Conservation (phyloP, 495 filamentous ascomycete species). For the Penicillium arizonense region DNA sequence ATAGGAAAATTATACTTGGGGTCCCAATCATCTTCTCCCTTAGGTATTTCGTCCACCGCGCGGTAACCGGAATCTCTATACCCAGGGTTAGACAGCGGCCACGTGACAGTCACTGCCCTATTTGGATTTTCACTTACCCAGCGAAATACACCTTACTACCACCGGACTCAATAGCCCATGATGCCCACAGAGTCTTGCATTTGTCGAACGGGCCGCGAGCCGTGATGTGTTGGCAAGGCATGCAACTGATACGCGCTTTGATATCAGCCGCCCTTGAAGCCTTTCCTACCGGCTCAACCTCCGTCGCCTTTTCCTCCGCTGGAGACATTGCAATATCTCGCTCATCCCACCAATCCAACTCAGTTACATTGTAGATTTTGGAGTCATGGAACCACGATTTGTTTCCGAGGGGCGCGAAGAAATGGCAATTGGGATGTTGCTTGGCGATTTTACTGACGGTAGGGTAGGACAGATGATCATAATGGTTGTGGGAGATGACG, state of each 20-base stretch:
- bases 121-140: slow-evolving; percentile 28
- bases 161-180: slow-evolving; percentile 78
- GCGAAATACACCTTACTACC: slow-evolving; percentile 46
- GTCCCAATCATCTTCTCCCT: slow-evolving; percentile 70
- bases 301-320: slow-evolving; percentile 10
- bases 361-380: slow-evolving; percentile 73
- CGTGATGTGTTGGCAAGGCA: slow-evolving; percentile 84
- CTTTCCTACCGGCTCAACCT: slow-evolving; percentile 30
- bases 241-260: slow-evolving; percentile 70
- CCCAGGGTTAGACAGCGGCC: slow-evolving; percentile 8
- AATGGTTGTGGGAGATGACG: slow-evolving; percentile 90
- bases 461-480: slow-evolving; percentile 84
- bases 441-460: slow-evolving; percentile 69
- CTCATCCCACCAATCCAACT: slow-evolving; percentile 96
- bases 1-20: slow-evolving; percentile 67
- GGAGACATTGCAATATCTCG: slow-evolving; percentile 65
- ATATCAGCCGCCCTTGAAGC: slow-evolving; percentile 47
- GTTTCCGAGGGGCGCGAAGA: slow-evolving; percentile 87
- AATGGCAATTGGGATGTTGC: slow-evolving; percentile 76
- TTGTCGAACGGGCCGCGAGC: slow-evolving; percentile 68
- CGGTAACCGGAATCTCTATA: slow-evolving; percentile 76
- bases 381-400: slow-evolving; percentile 75
- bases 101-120: not conserved
- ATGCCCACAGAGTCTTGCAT: slow-evolving; percentile 77
- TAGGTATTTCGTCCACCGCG: slow-evolving; percentile 66